Conservation (phyloP, 495 filamentous ascomycete species). For the Pyrenopolyporus hunteri region DNA sequence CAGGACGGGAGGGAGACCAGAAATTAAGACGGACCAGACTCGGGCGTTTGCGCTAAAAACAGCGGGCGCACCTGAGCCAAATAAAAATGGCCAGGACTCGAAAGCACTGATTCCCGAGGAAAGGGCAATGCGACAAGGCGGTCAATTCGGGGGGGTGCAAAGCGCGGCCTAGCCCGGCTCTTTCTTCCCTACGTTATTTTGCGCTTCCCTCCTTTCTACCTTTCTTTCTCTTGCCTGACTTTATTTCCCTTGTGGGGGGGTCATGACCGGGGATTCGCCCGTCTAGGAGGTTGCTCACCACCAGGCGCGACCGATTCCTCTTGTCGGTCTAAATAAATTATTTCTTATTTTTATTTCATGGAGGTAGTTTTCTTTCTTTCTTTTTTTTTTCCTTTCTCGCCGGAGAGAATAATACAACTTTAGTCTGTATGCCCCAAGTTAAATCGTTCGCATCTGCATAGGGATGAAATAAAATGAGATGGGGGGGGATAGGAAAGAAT, state of each 20-base stretch:
- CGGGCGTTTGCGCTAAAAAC: slow-evolving; percentile 41
- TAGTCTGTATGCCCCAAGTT: neutral
- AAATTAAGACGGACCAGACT: slow-evolving; percentile 39
- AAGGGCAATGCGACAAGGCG: slow-evolving; percentile 37
- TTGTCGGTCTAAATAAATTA: no score
- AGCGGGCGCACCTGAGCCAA: slow-evolving; percentile 39
- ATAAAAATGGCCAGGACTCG: no score
- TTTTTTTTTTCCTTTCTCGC: neutral
- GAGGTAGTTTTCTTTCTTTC: neutral
- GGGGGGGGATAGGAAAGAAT: neutral
- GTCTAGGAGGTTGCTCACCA: slow-evolving; percentile 9
- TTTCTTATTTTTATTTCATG: neutral
- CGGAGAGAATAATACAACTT: no score
- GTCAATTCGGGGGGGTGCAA: slow-evolving; percentile 37
- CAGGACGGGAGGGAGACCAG: slow-evolving; percentile 37
- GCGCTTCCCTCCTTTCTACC: slow-evolving; percentile 5
- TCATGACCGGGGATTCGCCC: slow-evolving; percentile 28
- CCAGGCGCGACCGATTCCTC: neutral
- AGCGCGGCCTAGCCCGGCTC: slow-evolving; percentile 36
- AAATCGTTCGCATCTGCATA: neutral
- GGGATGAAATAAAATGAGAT: neutral
- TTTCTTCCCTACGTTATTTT: slow-evolving; percentile 16
- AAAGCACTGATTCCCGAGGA: slow-evolving; percentile 37
- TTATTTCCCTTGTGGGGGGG: slow-evolving; percentile 30
- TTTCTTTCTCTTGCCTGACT: slow-evolving; percentile 6